Base-by-base conservation (phyloP, 192 early-diverging fungal species). In the Hyaloraphidium curvatum region DNA sequence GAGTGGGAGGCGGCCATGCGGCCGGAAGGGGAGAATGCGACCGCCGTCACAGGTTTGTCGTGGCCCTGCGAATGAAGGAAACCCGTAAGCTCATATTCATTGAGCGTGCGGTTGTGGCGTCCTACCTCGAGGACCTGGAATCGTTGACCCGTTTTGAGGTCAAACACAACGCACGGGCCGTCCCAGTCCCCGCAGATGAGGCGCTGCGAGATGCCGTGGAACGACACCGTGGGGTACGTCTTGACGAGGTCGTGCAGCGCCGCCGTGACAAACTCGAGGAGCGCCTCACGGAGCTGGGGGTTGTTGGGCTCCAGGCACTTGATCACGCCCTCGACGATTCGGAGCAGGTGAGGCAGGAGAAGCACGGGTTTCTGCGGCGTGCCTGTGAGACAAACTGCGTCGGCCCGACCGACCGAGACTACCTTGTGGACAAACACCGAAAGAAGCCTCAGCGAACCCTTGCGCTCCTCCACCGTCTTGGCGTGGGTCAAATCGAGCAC, bases 251-350 rank as follows among this genome's bases (percentile, higher is more conserved):
- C 76, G 25, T 57, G 55, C 11, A 57, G 53, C 21, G 70, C 67
- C 3, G 71, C 63, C 1, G 76, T 80, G 0, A 67, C 78, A 25
- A 65, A 63, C 5, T 67, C 73, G 22, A 85, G 68, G 19, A 87
- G 61, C 1, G 64, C 56, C 53, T 89, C 87, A 17, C 87, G 64
- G 57, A 87, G 64, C 30, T 75, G 61, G 0, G 84, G 74, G 17
- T 69, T 62, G 54, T 85, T 88, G 0, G 87, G 87, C 59, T 89
- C 86, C 25, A 89, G 57, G 27, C 79, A 78, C 54, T 84, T 87
- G 0, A 89, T 86, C 40, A 89, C 80, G 0, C 80, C 76, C 52
- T 86, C 87, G 1, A 79, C 67, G 22, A 89, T 72, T 1, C 62
- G 58, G 2, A 77, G 58, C 3, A 88, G 59, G 59, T 75, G 69